Conservation (phyloP, 352 stramenopile species). For the Globisporangium camurandrum region DNA sequence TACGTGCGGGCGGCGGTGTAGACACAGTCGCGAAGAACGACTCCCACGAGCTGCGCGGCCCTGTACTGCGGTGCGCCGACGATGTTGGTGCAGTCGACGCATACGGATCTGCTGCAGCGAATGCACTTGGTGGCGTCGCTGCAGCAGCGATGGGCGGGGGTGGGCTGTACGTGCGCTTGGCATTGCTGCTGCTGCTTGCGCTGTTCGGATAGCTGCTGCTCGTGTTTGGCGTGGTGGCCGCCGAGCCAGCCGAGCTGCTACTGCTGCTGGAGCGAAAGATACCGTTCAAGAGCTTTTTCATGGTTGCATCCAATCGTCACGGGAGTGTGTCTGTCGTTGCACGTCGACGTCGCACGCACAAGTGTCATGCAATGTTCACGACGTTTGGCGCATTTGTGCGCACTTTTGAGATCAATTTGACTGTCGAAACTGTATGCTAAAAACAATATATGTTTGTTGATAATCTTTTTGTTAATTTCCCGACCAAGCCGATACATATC, state of each 20-base stretch:
- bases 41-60: conserved; percentile 31
- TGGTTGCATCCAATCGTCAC: no score
- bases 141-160: background rate
- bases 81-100: background rate
- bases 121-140: background rate
- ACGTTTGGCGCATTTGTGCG: no score
- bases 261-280: conserved; percentile 38
- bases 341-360: no score
- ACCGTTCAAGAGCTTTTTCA: conserved; percentile 67
- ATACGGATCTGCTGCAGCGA: no score
- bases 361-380: no score
- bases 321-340: no score
- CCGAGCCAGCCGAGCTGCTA: background rate
- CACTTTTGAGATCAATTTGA: no score
- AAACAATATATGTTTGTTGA: no score
- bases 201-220: background rate
- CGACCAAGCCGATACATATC: no score
- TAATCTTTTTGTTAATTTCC: no score
- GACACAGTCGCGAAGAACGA: conserved; percentile 24
- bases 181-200: background rate
- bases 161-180: background rate
- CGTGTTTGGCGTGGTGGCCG: background rate
- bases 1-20: background rate
- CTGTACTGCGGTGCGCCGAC: conserved; percentile 12
- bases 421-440: no score